Base-by-base conservation (phyloP, 1,284 basidiomycete species). In the Puccinia horiana region DNA sequence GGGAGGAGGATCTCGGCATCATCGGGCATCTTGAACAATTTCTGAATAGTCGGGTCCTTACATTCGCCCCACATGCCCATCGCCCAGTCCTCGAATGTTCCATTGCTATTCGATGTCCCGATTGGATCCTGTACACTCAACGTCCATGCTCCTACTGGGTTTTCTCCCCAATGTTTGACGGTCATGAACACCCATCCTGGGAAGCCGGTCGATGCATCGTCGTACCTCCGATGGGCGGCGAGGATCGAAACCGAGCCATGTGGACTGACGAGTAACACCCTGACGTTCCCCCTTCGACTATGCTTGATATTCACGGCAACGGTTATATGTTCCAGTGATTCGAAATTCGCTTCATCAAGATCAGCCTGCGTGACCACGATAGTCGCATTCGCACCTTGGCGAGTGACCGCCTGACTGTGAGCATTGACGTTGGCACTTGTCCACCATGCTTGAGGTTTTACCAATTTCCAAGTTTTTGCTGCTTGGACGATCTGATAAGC, bases 171-270 rank as follows among this genome's bases (percentile, higher is more conserved):
- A 87, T 99, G 97, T 88, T 99, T 99, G 81, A 99, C 91, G 35
- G 92, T 91, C 96, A 98, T 99, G 87, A 99, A 99, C 29, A 91
- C 93, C 97, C 97, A 99, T 0, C 95, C 96, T 37, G 91, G 91
- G 87, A 91, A 97, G 6, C 97, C 97, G 14, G 89, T 90, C 4
- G 85, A 87, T 18, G 91, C 92, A 69, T 88, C 87, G 86, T 99
- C 97, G 56, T 89, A 90, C 47, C 89, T 87, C 82, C 97, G 90
- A 75, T 90, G 90, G 16, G 91, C 90, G 32, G 93, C 95, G 56
- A 99, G 88, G 12, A 98, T 89, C 85, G 94, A 97, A 86, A 89
- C 92, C 84, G 98, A 90, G 9, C 95, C 94, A 82, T 91, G 91
- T 0, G 97, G 97, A 85, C 94, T 96, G 23, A 90, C 87, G 67